Base-by-base conservation (phyloP, 2,329 filamentous ascomycete species). In the Emergomyces orientalis region DNA sequence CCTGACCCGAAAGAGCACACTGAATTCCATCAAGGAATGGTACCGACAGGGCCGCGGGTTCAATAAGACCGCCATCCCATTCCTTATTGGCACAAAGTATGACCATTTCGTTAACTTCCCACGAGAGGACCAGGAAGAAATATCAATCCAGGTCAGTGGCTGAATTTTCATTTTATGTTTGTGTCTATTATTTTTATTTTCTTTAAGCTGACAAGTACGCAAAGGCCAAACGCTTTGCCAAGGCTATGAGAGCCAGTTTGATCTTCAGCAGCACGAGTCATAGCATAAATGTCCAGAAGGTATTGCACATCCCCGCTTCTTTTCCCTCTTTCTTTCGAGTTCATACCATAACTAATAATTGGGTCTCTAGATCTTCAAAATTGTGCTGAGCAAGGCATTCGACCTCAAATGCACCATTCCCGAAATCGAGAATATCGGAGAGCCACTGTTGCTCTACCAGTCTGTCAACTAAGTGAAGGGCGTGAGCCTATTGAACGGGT, bases 11-110 rank as follows among this genome's bases (percentile, higher is more conserved):
- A 99, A 99, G 82, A 97, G 92, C 78, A 99, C 94, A 0, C 82
- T 99, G 69, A 99, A 99, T 79, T 96, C 91, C 71, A 97, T 99
- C 82, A 99, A 99, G 81, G 94, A 99, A 76, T 99, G 94, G 94
- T 99, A 99, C 75, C 86, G 94, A 62, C 94, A 99, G 78, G 94
- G 94, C 57, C 85, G 94, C 67, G 94, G 94, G 30, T 99, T 99
- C 82, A 99, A 99, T 83, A 99, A 99, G 82, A 99, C 94, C 17
- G 94, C 94, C n/a, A 99, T 99, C 69, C 94, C 94, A 0, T 96
- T 99, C 72, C 78, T 99, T 30, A 90, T 99, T 22, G 94, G 94
- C 64, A 99, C 94, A 43, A 99, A 99, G 77, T 99, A 97, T 76
- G 94, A 99, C 72, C 94, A 97, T 74, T 99, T 99, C 79, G 93